Percentiles rank a stretch among this genome's conserved stretches.
phyloP scores from a whole-genome alignment of 495 filamentous ascomycete species.

The Aspergillus panamensis region DNA sequence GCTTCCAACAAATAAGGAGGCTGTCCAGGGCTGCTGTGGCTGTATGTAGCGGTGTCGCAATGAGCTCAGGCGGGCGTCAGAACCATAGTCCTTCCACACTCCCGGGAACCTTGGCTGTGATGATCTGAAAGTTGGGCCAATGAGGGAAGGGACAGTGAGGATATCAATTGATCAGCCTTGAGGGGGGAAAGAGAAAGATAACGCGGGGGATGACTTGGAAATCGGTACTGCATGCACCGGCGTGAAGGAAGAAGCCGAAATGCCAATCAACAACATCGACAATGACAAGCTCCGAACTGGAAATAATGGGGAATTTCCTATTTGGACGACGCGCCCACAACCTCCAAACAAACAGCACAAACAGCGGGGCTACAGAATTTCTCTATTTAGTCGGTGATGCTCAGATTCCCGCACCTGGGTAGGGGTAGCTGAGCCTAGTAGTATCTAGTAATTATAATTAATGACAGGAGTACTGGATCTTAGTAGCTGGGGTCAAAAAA shows the following conservation, averaged over 20 bases:
- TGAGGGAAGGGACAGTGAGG: not conserved
- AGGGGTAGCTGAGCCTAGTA: not conserved
- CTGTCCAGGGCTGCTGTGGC: too few species aligned
- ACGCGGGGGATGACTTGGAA: not conserved
- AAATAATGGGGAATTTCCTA: conserved; percentile 9
- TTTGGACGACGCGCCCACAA: conserved; percentile 9
- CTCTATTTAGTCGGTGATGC: not conserved
- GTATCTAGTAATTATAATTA: too few species aligned
- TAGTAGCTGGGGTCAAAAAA: too few species aligned
- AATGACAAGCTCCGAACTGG: not conserved
- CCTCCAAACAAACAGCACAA: conserved; percentile 33
- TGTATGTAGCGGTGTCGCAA: too few species aligned
- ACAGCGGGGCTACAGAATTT: conserved; percentile 8
- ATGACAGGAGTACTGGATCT: too few species aligned
- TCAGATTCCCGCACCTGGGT: not conserved
- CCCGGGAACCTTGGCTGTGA: not conserved
- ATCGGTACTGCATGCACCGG: not conserved
- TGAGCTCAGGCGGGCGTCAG: too few species aligned
- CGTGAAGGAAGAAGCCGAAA: not conserved
- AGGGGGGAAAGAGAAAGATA: not conserved
- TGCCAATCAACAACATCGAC: not conserved
- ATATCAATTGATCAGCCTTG: not conserved
- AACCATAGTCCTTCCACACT: too few species aligned
- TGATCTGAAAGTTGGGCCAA: not conserved
- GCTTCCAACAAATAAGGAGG: too few species aligned